These are phyloP conservation scores for Globisporangium nunn DNA, from an alignment of 352 stramenopile species.

Conservation along the genomic window DNA sequence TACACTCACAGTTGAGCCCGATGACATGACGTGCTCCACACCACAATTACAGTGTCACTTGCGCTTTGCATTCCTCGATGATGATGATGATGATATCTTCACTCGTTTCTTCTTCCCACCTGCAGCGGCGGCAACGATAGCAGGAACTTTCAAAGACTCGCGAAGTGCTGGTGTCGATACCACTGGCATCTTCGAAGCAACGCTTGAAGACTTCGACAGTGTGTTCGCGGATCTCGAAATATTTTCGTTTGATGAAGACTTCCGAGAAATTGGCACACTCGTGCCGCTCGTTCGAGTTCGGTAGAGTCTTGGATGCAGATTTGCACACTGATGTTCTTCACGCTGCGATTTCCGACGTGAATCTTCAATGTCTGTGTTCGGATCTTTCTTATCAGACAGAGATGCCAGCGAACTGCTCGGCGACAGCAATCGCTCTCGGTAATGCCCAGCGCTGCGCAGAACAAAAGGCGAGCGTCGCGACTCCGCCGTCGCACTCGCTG, in stretches of 20 bases:
- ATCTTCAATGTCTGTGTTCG: constrained; percentile 1
- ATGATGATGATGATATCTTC: no score
- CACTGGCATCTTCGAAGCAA: no score
- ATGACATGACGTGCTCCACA: no score
- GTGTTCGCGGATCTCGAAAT: constrained; percentile 2
- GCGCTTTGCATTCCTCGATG: neutral
- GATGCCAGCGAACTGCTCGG: constrained; percentile 25
- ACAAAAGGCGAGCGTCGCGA: neutral
- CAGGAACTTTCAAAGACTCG: neutral
- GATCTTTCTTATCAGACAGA: constrained; percentile 22
- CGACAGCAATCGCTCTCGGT: constrained; percentile 3
- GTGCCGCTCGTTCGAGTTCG: neutral
- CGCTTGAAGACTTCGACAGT: neutral
- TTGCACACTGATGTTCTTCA: neutral
- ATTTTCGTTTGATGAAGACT: constrained; percentile 4
- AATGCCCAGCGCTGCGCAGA: neutral
- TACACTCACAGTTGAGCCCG: no score
- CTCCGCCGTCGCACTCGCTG: constrained; percentile 1
- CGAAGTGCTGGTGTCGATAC: neutral
- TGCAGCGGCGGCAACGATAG: neutral
- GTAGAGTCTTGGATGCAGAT: neutral
- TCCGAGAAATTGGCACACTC: neutral
- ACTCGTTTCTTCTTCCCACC: neutral
- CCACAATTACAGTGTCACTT: no score
- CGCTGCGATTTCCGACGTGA: neutral